These are phyloP conservation scores for Penicillium salamii DNA, from an alignment of 495 filamentous ascomycete genomes.

Conservation along the genomic window DNA sequence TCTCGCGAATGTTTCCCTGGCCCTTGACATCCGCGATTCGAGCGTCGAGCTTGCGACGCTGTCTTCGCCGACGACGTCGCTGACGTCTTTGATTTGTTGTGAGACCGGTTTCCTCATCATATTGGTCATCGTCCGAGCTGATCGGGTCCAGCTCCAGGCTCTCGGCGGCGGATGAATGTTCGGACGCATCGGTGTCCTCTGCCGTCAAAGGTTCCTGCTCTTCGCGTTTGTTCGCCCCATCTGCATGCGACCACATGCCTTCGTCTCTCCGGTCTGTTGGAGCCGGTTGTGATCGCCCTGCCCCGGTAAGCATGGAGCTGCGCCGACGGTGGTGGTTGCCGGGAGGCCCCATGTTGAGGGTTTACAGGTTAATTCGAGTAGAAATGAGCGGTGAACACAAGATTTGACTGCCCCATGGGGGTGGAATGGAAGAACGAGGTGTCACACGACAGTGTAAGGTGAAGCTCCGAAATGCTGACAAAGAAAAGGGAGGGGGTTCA, in stretches of 20 bases:
- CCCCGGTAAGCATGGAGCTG: conserved; percentile 54
- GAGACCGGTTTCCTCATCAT: conserved; percentile 87
- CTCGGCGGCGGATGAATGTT: conserved; percentile 48
- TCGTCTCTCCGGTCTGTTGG: conserved; percentile 49
- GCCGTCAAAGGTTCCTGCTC: conserved; percentile 32
- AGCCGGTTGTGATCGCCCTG: conserved; percentile 35
- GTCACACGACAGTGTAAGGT: conserved; percentile 18
- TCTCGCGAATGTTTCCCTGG: conserved; percentile 30
- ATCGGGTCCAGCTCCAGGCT: conserved; percentile 58
- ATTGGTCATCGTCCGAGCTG: conserved; percentile 67
- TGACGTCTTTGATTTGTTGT: conserved; percentile 68
- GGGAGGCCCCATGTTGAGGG: conserved; percentile 31
- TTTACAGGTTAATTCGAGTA: conserved; percentile 9
- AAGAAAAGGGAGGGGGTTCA: conserved; percentile 1
- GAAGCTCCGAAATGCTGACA: conserved; percentile 1
- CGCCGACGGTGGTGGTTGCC: conserved; percentile 55
- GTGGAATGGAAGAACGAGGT: conserved; percentile 22
- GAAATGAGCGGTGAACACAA: conserved; percentile 6
- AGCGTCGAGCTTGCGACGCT: conserved; percentile 71
- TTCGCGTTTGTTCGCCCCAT: conserved; percentile 34
- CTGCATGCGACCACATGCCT: conserved; percentile 25
- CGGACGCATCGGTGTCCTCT: conserved; percentile 46
- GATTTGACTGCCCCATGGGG: conserved; percentile 20
- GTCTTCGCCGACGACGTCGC: conserved; percentile 60
- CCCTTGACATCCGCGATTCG: conserved; percentile 57